A percentile compares a stretch with the other conserved stretches of the same genome.
Conservation (phyloP, 768 basidiomycete genomes). For the Serendipita indica region DNA sequence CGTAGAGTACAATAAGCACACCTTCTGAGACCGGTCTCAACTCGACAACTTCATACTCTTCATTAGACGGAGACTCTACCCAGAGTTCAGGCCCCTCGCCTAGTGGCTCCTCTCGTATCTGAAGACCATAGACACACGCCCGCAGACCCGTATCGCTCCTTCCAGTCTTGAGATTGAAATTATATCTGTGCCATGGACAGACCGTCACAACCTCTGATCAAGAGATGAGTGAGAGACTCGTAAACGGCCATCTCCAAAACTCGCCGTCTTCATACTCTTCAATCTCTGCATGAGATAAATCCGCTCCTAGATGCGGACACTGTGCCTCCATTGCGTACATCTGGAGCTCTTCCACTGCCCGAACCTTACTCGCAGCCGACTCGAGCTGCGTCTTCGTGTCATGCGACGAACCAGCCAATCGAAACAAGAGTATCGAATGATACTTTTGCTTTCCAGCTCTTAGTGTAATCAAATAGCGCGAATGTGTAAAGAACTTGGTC, state of each 20-base stretch:
- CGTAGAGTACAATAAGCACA: constrained; percentile 15
- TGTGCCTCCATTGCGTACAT: constrained; percentile 69
- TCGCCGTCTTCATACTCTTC: constrained; percentile 41
- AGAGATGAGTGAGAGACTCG: too few species aligned
- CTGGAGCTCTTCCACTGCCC: constrained; percentile 21
- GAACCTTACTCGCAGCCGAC: neutral
- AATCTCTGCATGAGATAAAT: constrained; percentile 68
- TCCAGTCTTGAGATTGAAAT: constrained; percentile 57
- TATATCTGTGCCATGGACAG: constrained; percentile 71
- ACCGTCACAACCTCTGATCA: constrained; percentile 50
- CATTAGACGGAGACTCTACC: constrained; percentile 38
- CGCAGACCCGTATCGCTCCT: constrained; percentile 52
- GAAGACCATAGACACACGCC: constrained; percentile 51
- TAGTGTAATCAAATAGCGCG: constrained; percentile 43
- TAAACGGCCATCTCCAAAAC: neutral
- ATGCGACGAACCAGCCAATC: constrained; percentile 28
- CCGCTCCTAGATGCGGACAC: constrained; percentile 70
- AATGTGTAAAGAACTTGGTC: constrained; percentile 29
- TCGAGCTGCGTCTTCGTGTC: neutral
- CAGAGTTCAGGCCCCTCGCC: constrained; percentile 33
- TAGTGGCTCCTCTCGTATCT: constrained; percentile 29
- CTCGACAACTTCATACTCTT: constrained; percentile 49
- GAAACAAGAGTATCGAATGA: constrained; percentile 50
- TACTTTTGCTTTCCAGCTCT: constrained; percentile 45
- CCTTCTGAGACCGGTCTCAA: constrained; percentile 62